Base-by-base conservation (phyloP, 306 rosid species). In the Rubus parviflorus region DNA sequence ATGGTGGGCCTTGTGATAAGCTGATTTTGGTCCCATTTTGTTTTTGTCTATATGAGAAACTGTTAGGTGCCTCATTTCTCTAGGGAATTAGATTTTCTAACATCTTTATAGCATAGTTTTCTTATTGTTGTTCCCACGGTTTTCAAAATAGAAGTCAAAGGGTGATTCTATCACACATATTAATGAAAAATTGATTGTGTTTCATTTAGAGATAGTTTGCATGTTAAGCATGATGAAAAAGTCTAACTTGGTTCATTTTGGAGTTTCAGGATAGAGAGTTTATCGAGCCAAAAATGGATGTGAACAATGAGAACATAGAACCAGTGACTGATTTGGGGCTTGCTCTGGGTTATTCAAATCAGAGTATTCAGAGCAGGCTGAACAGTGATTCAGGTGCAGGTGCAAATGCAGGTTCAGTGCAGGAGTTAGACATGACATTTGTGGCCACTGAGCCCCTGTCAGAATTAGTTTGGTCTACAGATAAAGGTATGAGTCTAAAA, bases 381-480 rank as follows among this genome's bases (percentile, higher is more conserved):
- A 80, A 69, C 43, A 78, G 79, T 79, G 89, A 83, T 46, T 74
- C 82, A 51, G 88, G 97, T 92, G 98, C 91, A 95, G 97, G 97
- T 92, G 98, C 96, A 95, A 90, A 95, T 95, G 98, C 97, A 87
- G 89, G 80, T 86, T 88, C 83, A 48, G 81, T 77, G 35, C 35
- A 30, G 35, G 35, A 1, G 88, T 66, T 74, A 76, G 83, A 81
- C 86, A 80, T 70, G 81, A 56, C 80, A 78, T 81, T 84, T 83
- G 81, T 86, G 78, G 75, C 89, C 75, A 42, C 77, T 46, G 88
- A 85, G 6, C 90, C 97, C 52, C 73, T 95, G 38, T 90, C 97
- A 71, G 98, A 95, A 81, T 87, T 95, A 75, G 97, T 95, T 79
- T 95, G 98, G 98, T 88, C 92, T 86, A 88, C 91, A 75, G 88